These are phyloP conservation scores for Wickerhamiella siamensis DNA, from an alignment of 805 yeast species.

Conservation along the genomic window DNA sequence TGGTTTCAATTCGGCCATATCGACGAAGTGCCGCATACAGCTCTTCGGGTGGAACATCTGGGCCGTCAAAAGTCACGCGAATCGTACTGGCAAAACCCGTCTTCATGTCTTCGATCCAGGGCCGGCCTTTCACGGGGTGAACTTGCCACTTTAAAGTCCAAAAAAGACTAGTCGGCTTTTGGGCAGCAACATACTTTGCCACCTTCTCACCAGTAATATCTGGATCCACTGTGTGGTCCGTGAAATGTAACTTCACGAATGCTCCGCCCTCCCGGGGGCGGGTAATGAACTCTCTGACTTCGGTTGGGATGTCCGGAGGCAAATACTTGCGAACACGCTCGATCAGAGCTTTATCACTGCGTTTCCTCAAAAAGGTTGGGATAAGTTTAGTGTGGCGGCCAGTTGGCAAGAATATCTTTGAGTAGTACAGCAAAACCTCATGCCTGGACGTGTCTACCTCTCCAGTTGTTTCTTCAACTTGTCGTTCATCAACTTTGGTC, in stretches of 20 bases:
- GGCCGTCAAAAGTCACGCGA: slow-evolving; percentile 62
- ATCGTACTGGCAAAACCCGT: slow-evolving; percentile 54
- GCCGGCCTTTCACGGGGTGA: slow-evolving; percentile 75
- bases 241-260: slow-evolving; percentile 62
- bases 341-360: background rate
- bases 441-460: background rate
- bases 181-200: background rate
- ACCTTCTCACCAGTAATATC: background rate
- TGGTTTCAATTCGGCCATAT: slow-evolving; percentile 73
- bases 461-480: background rate
- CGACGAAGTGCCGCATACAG: slow-evolving; percentile 69
- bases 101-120: slow-evolving; percentile 91
- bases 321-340: background rate
- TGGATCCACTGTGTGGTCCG: slow-evolving; percentile 27
- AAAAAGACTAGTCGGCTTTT: background rate
- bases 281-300: slow-evolving; percentile 48
- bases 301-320: slow-evolving; percentile 17
- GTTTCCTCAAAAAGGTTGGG: background rate
- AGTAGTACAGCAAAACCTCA: slow-evolving; percentile 1
- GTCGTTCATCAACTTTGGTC: background rate
- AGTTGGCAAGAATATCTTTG: background rate
- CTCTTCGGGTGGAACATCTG: slow-evolving; percentile 62
- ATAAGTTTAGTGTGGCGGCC: background rate
- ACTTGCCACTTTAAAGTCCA: slow-evolving; percentile 29
- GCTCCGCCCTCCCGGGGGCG: slow-evolving; percentile 86